Evolutionary conservation across 345 rosid genomes (phyloP).

Genomic region (Lumnitzera racemosa): DNA sequence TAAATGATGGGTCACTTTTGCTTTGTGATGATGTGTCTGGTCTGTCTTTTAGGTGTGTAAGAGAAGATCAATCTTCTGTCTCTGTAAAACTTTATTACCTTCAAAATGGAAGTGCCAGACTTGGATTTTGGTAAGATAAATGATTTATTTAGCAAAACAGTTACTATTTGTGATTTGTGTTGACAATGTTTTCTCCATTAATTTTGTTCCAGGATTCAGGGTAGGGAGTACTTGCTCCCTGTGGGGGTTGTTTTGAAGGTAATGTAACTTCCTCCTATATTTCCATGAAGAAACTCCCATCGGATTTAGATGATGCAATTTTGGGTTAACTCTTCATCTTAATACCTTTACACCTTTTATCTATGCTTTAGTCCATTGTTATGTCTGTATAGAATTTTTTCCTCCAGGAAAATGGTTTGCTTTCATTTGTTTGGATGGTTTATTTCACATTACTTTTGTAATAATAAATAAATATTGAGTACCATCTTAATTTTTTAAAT

Average conservation of each 20-base stretch:
- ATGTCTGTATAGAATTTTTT: too few species aligned
- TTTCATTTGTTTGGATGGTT: too few species aligned
- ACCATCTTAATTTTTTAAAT: too few species aligned
- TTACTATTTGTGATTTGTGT: background rate
- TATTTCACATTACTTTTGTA: too few species aligned
- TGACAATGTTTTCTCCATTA: background rate
- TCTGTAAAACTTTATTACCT: constrained; percentile 77
- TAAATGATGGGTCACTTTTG: background rate
- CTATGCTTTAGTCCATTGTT: too few species aligned
- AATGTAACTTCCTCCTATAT: constrained; percentile 3
- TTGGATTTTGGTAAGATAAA: constrained; percentile 87
- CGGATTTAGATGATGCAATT: too few species aligned
- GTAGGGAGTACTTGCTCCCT: constrained; percentile 86
- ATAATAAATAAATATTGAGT: too few species aligned
- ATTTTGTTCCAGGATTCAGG: constrained; percentile 59
- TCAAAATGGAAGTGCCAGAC: constrained; percentile 87
- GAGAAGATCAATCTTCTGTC: constrained; percentile 78
- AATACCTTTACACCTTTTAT: too few species aligned
- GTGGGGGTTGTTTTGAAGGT: constrained; percentile 90
- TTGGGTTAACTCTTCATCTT: too few species aligned
- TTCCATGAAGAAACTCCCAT: background rate
- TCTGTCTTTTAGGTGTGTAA: constrained; percentile 59
- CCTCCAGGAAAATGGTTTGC: too few species aligned
- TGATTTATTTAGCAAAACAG: constrained; percentile 3
- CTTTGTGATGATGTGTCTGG: background rate